phyloP scores from a whole-genome alignment of 2,329 filamentous ascomycete genomes.

The Pseudogymnoascus sp. region DNA sequence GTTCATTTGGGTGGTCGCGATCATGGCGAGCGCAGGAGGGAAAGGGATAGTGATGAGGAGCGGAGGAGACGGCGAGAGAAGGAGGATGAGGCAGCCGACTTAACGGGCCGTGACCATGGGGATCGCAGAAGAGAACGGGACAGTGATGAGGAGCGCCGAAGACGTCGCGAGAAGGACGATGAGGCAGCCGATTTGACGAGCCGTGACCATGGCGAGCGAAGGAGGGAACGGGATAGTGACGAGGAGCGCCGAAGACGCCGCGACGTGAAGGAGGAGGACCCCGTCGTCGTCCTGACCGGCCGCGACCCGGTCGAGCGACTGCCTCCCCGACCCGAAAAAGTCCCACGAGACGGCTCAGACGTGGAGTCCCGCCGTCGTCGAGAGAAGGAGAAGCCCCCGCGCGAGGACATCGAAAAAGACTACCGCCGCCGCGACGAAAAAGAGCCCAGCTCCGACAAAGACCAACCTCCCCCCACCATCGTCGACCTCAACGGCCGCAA shows the following conservation, averaged over 20 bases:
- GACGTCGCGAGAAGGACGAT: neutral
- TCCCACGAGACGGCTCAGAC: neutral
- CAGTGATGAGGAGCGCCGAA: neutral
- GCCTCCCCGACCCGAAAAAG: neutral
- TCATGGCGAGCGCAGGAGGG: neutral
- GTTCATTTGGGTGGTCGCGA: neutral
- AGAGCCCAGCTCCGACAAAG: constrained; percentile 4
- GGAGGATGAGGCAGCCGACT: neutral
- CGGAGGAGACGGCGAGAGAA: neutral
- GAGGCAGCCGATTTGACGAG: neutral
- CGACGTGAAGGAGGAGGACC: neutral
- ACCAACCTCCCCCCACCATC: constrained; percentile 9
- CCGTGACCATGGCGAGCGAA: neutral
- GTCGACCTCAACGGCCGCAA: constrained; percentile 28
- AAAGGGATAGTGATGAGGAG: neutral
- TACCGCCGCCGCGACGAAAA: constrained; percentile 1
- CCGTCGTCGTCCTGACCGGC: neutral
- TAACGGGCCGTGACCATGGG: neutral
- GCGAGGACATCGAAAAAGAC: constrained; percentile 8
- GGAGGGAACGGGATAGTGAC: neutral
- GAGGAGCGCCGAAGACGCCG: constrained; percentile 17
- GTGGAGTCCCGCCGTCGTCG: neutral
- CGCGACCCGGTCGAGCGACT: constrained; percentile 8
- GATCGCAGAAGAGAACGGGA: neutral
- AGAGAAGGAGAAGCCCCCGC: neutral